Percentiles rank a stretch among this genome's conserved stretches.
phyloP scores from a whole-genome alignment of 495 filamentous ascomycete species.

The Cetradonia linearis region DNA sequence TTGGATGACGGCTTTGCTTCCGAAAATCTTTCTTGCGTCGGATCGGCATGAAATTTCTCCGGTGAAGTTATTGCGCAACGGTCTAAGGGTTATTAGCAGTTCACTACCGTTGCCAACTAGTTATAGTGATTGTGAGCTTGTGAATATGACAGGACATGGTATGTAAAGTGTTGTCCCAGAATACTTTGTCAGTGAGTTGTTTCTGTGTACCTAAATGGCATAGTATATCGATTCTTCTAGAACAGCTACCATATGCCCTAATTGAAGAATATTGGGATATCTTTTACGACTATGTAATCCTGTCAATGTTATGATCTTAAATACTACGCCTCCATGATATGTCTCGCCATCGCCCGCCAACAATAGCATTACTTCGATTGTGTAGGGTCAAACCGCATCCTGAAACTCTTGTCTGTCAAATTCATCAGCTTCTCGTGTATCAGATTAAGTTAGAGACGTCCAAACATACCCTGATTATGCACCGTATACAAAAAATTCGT shows the following conservation, averaged over 20 bases:
- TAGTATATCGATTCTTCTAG: constrained; percentile 3
- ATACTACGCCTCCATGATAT: background rate
- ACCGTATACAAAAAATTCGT: constrained; percentile 68
- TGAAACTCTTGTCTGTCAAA: constrained; percentile 36
- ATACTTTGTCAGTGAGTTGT: background rate
- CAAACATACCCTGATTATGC: constrained; percentile 44
- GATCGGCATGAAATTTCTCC: constrained; percentile 2
- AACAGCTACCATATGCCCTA: background rate
- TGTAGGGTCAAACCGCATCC: constrained; percentile 36
- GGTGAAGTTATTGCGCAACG: no score
- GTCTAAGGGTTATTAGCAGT: background rate
- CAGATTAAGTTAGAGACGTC: background rate
- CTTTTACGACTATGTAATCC: background rate
- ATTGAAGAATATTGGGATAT: background rate
- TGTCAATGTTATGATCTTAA: background rate
- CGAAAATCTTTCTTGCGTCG: constrained; percentile 2
- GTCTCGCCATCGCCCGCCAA: background rate
- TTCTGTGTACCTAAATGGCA: background rate
- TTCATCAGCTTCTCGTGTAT: background rate
- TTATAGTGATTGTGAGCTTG: background rate
- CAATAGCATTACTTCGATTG: constrained; percentile 9
- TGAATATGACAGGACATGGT: background rate
- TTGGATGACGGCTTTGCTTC: background rate
- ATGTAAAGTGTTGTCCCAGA: background rate
- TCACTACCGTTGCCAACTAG: background rate